Base-by-base conservation (phyloP, 176 grass and related monocot genomes). In the Ensete glaucum region DNA sequence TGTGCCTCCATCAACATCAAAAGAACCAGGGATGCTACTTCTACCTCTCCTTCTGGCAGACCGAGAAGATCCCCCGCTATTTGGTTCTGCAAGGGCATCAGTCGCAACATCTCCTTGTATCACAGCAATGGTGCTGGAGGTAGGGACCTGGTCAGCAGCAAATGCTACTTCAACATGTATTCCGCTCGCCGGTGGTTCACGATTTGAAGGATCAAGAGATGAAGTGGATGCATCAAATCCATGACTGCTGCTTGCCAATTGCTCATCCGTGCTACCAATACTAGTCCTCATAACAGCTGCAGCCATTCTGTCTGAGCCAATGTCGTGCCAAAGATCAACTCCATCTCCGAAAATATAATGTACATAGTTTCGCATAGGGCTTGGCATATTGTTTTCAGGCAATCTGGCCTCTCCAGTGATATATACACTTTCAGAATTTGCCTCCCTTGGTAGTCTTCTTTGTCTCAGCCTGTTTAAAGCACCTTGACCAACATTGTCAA, bases 241-340 rank as follows among this genome's bases (percentile, higher is more conserved):
- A 60, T 43, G 34, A 76, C n/a, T 85, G 19, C 27, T 72, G 29
- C 72, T 77, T 52, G 83, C 72, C 62, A 85, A 81, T 6, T 64
- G 83, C 10, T 73, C 80, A 24, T 86, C 87, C 24, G 92, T 86
- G 74, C 89, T 83, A 80, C 87, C 84, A 73, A 96, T 66, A 54
- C 86, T 87, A 78, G 78, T 85, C 72, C 86, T 84, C 21, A 84
- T 80, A 72, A 43, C 34, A 43, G 34, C 34, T 4, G 78, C 80
- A 67, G 85, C 83, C 68, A 92, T 79, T 72, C 87, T 89, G 79
- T 92, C 89, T 21, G 89, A 89, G 59, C 81, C 82, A 76, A 86
- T 52, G 52, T 86, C 86, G 74, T 86, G 85, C 83, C 88, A 84
- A 20, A 89, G 69, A 74, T 96, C 92, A 81, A 90, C 73, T 57